Evolutionary conservation across 164 flowering plant species (phyloP).

Genomic region (Cinnamomum micranthum): DNA sequence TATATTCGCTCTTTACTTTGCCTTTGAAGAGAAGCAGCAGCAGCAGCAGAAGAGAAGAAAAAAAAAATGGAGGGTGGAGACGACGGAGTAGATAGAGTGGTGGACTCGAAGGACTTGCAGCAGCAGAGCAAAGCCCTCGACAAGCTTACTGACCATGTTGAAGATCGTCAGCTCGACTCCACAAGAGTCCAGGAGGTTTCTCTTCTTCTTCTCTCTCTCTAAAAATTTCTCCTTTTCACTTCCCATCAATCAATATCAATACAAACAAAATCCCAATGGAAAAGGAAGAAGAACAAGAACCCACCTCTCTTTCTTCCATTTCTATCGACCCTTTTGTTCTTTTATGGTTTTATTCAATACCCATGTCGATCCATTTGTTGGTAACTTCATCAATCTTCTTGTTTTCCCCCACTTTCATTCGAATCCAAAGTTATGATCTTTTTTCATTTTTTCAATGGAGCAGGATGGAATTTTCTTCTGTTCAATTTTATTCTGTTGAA

Average conservation of each 20-base stretch:
- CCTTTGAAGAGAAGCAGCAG: no score
- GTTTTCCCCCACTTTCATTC: neutral
- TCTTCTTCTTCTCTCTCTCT: neutral
- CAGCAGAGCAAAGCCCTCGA: constrained; percentile 97
- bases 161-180: constrained; percentile 95
- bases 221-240: neutral
- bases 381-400: neutral
- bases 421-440: neutral
- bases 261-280: neutral
- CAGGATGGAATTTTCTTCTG: neutral
- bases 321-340: neutral
- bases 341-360: neutral
- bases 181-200: constrained; percentile 81
- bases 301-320: neutral
- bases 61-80: constrained; percentile 42
- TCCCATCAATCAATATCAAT: neutral
- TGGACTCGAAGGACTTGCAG: constrained; percentile 90
- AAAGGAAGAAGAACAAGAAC: neutral
- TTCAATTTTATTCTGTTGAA: neutral
- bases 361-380: neutral
- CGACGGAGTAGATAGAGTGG: constrained; percentile 42
- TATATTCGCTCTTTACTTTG: no score
- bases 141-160: constrained; percentile 97
- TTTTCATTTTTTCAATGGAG: neutral
- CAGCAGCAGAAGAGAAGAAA: neutral